Percentiles rank a stretch among this genome's conserved stretches.
Evolutionary conservation across 1,139 yeast species (phyloP).

Genomic region (Geotrichum reessii): DNA sequence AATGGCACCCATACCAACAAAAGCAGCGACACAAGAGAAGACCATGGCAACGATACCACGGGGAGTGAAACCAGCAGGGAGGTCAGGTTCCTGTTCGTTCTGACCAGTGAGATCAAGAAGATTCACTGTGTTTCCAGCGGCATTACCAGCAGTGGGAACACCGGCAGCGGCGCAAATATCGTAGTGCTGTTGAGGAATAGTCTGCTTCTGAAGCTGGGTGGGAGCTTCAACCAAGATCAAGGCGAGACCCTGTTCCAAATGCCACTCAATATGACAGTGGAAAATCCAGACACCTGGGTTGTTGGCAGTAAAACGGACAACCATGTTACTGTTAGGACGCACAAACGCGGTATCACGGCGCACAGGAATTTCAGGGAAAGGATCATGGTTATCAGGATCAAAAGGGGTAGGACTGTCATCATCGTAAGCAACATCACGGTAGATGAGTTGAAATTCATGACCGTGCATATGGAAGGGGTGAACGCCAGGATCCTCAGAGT

Average conservation of each 20-base stretch:
- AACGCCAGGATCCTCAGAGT: conserved; percentile 67
- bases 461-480: conserved; percentile 93
- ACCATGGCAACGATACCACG: conserved; percentile 85
- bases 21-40: conserved; percentile 71
- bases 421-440: conserved; percentile 47
- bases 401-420: conserved; percentile 48
- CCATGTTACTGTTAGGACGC: conserved; percentile 61
- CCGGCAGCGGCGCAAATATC: conserved; percentile 53
- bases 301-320: conserved; percentile 62
- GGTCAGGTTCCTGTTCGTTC: conserved; percentile 53
- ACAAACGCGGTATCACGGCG: conserved; percentile 63
- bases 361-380: conserved; percentile 59
- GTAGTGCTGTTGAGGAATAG: conserved; percentile 52
- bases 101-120: conserved; percentile 67
- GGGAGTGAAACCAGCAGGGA: conserved; percentile 85
- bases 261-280: conserved; percentile 97
- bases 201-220: conserved; percentile 45
- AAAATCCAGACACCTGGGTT: conserved; percentile 92
- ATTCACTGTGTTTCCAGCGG: conserved; percentile 68
- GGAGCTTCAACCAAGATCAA: conserved; percentile 75
- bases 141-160: conserved; percentile 61
- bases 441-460: conserved; percentile 64
- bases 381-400: conserved; percentile 46
- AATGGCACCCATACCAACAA: conserved; percentile 71
- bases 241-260: conserved; percentile 81